Evolutionary conservation across 805 yeast species (phyloP), one percentile per base, ranked within the genome.

Genomic region (Saturnispora saitoi): DNA sequence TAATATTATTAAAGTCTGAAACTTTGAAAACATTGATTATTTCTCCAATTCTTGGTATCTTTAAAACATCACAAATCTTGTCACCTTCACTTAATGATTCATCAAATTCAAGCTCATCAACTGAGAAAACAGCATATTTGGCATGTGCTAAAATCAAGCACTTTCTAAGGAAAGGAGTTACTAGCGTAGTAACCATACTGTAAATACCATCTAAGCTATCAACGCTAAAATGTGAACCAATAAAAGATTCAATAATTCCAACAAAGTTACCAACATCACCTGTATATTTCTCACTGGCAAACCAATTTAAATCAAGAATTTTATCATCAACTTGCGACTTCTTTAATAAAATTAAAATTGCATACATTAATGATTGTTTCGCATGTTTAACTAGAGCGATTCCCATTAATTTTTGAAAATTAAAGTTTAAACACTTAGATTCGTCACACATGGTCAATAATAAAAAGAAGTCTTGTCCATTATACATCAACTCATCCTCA

Each of bases 161-260:
- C 55, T 78, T 75, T 53, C 95, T 70, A 47, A 86, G 67, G 54
- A 81, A 86, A 19, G 89, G 87, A 0, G 83, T 75, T 8, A 73
- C 61, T 1, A 80, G 63, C 56, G 77, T 79, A n/a, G 73, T 60
- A 19, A 81, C 42, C 76, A 83, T 70, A 0, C 81, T 68, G 56
- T 71, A 78, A 3, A 81, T 52, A 1, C 75, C 67, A 29, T 59
- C 47, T 0, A 78, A 70, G 49, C 71, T 66, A 10, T 57, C 55
- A 49, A 55, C 50, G 0, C 52, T 50, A 14, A 55, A 61, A 9
- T 9, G 12, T 4, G 41, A 19, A 26, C 61, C 64, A 39, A 66
- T 59, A 2, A 70, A 53, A 3, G 49, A 42, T 2, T 45, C 43
- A 50, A 57, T 54, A 6, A 59, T 52, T 11, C 36, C 22, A 26